phyloP scores from a whole-genome alignment of 345 rosid genomes.

The Lumnitzera littorea region DNA sequence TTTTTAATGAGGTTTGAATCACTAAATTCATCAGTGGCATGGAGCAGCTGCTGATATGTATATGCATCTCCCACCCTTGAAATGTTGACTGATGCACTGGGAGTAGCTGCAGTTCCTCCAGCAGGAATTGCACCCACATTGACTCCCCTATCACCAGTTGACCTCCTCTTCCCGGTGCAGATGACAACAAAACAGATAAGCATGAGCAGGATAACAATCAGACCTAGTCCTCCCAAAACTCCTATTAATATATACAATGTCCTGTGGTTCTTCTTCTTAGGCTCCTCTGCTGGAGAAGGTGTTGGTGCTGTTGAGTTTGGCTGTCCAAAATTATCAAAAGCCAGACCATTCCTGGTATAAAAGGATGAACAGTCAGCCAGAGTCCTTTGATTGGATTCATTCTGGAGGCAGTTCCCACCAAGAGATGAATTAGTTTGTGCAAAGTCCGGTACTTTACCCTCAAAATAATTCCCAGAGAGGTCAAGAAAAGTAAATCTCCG shows the following conservation, averaged over 20 bases:
- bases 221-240: slow-evolving; percentile 58
- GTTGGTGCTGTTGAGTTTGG: slow-evolving; percentile 45
- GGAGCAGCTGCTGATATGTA: slow-evolving; percentile 68
- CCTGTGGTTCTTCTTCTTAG: slow-evolving; percentile 35
- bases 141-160: slow-evolving; percentile 37
- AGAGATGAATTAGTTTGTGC: slow-evolving; percentile 42
- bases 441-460: slow-evolving; percentile 73
- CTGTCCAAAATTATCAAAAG: slow-evolving; percentile 76
- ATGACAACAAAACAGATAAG: slow-evolving; percentile 37
- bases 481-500: slow-evolving; percentile 38
- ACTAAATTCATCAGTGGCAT: slow-evolving; percentile 59
- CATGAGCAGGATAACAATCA: slow-evolving; percentile 30
- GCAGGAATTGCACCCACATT: slow-evolving; percentile 54
- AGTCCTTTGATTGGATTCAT: slow-evolving; percentile 49
- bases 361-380: slow-evolving; percentile 48
- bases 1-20: slow-evolving; percentile 73
- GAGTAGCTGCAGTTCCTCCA: slow-evolving; percentile 28
- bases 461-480: slow-evolving; percentile 73
- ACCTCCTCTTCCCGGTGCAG: slow-evolving; percentile 35
- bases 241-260: slow-evolving; percentile 46
- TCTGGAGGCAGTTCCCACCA: slow-evolving; percentile 63
- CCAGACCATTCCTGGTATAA: slow-evolving; percentile 50
- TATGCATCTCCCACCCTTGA: slow-evolving; percentile 67
- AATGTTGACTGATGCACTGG: slow-evolving; percentile 41
- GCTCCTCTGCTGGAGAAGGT: slow-evolving; percentile 11